Evolutionary conservation across 176 grass and related monocot species (phyloP), one percentile per base, ranked within the genome.

Genomic region (Hyparrhenia diplandra): DNA sequence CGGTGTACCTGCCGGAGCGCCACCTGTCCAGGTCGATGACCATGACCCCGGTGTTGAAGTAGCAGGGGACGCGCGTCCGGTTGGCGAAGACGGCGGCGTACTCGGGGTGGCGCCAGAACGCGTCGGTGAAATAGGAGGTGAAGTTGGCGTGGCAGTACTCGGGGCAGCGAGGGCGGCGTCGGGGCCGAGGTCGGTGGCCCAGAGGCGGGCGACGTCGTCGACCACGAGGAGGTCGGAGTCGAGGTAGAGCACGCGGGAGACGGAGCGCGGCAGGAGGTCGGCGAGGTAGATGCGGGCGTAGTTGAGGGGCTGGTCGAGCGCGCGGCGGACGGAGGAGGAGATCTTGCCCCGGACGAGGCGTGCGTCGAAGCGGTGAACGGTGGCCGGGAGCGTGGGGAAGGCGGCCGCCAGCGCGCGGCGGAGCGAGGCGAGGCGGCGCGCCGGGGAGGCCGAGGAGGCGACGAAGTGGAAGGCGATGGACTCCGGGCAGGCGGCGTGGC

Each of bases 31-130:
- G 88, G 75, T 99, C 92, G 68, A 99, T 99, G 60, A 99, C 96
- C 92, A 99, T 99, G 68, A 99, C 96, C 9, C 96, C 96, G 29
- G 96, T 99, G 82, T 99, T 99, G 96, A 99, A 99, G 88, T 99
- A 99, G 88, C 96, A 98, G 1, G 92, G 92, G 6, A 5, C 6
- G 9, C 90, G 88, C 30, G 79, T 43, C 37, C 96, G 88, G 64
- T 87, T 79, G 45, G 81, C 34, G 90, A 98, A 91, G 42, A 91
- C 74, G 76, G 82, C 21, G 7, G 88, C 70, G 84, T 89, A 98
- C 7, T 49, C 80, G 0, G 88, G 54, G 64, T 91, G 86, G 13
- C 55, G 62, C 96, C 96, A 99, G 88, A 99, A 95, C 17, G 86
- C 83, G 79, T 82, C 74, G 28, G 96, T 99, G 83, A 99, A 99